Conservation (phyloP, 805 yeast genomes). For the Candida xiaguanensis region DNA sequence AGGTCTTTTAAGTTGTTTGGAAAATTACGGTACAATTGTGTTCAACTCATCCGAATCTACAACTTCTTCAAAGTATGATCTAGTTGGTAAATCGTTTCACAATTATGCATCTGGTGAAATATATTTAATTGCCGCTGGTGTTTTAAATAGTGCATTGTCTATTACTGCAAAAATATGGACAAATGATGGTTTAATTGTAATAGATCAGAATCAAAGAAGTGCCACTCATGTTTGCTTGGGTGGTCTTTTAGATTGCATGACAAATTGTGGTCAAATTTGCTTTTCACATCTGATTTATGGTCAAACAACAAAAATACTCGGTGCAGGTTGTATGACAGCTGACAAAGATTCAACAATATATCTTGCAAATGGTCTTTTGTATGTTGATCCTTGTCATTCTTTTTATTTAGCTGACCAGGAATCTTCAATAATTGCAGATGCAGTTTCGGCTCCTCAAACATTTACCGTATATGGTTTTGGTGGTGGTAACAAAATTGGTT, state of each 20-base stretch:
- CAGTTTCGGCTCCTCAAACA: too few relatives aligned
- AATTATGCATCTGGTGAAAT: conserved; percentile 19
- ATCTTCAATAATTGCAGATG: too few relatives aligned
- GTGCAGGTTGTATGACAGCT: conserved; percentile 29
- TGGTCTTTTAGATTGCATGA: conserved; percentile 12
- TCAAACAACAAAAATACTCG: conserved; percentile 18
- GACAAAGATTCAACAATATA: too few relatives aligned
- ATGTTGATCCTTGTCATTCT: too few relatives aligned
- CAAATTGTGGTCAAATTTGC: conserved; percentile 25
- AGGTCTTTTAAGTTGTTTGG: conserved; percentile 11
- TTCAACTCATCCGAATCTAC: conserved; percentile 18
- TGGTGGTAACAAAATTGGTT: too few relatives aligned
- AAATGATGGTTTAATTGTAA: conserved; percentile 18
- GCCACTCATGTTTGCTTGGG: conserved; percentile 15
- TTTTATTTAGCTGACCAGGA: too few relatives aligned
- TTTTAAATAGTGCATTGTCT: conserved; percentile 12
- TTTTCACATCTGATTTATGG: conserved; percentile 18
- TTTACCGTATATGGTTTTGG: too few relatives aligned
- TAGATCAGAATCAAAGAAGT: conserved; percentile 11
- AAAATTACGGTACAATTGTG: conserved; percentile 17
- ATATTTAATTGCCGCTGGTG: conserved; percentile 19
- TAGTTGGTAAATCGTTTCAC: conserved; percentile 14
- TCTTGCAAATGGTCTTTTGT: too few relatives aligned
- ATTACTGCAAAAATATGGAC: conserved; percentile 13
- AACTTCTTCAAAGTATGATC: conserved; percentile 14